Conservation (phyloP, 257 asterid species). For the Primulina tabacum region DNA sequence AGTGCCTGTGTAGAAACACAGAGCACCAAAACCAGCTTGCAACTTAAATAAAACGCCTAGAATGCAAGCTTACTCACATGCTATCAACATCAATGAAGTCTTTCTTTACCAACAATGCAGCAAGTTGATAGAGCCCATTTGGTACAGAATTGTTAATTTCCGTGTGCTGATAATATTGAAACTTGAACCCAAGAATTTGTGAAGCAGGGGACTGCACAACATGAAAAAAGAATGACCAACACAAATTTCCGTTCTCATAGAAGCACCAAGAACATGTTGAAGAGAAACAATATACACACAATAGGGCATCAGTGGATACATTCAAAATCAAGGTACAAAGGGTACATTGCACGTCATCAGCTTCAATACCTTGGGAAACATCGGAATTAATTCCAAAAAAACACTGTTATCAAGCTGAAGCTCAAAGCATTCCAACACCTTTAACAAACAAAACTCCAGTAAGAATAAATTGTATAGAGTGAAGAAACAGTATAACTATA, state of each 20-base stretch:
- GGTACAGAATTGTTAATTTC: conserved; percentile 73
- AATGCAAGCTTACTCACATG: conserved; percentile 58
- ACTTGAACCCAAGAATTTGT: conserved; percentile 93
- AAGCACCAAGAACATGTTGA: not conserved
- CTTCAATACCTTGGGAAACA: conserved; percentile 83
- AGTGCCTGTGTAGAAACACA: not conserved
- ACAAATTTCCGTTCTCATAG: not conserved
- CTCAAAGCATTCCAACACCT: conserved; percentile 97
- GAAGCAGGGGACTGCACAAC: conserved; percentile 90
- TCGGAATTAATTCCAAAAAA: conserved; percentile 88
- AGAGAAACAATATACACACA: not conserved
- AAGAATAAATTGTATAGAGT: conserved; percentile 29
- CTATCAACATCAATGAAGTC: conserved; percentile 81
- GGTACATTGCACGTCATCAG: conserved; percentile 3
- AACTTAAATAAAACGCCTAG: conserved; percentile 20
- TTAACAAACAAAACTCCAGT: conserved; percentile 23
- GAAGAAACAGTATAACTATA: not conserved
- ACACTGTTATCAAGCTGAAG: conserved; percentile 78
- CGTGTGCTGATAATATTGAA: conserved; percentile 84
- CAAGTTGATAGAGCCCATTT: conserved; percentile 71
- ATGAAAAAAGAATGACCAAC: conserved; percentile 18
- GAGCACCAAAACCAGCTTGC: conserved; percentile 22
- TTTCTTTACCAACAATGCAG: conserved; percentile 87
- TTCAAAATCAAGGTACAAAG: not conserved
- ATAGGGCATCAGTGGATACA: not conserved